These are phyloP conservation scores for Xylaria arbuscula DNA, from an alignment of 2,329 filamentous ascomycete genomes.

Conservation along the genomic window DNA sequence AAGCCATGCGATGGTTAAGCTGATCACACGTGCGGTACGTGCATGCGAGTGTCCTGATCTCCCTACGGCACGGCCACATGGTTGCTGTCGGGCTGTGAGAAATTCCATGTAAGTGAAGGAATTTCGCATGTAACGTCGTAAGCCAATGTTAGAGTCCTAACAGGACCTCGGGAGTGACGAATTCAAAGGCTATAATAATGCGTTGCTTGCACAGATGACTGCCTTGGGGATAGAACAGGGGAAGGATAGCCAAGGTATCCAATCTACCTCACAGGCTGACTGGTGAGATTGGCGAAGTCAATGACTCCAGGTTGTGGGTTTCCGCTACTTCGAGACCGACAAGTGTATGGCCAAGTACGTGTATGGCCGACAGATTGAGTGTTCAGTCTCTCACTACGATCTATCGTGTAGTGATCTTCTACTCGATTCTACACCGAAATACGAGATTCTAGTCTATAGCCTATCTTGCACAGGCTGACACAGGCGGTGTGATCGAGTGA, in stretches of 20 bases:
- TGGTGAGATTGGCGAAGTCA: not conserved
- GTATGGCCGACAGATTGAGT: not conserved
- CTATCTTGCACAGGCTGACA: not conserved
- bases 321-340: not conserved
- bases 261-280: not conserved
- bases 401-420: conserved; percentile 5
- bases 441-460: not conserved
- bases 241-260: not conserved
- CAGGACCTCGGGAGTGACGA: not conserved
- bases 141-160: not conserved
- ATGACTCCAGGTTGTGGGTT: not conserved
- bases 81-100: conserved; percentile 10
- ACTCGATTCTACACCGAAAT: not conserved
- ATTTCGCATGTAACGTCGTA: conserved; percentile 3
- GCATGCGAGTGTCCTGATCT: conserved; percentile 4
- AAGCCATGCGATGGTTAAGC: not conserved
- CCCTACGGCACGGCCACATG: not conserved
- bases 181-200: not conserved
- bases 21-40: conserved; percentile 1
- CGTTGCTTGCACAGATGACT: conserved; percentile 2
- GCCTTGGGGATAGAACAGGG: not conserved
- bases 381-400: not conserved
- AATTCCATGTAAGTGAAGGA: not conserved
- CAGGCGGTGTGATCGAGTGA: conserved; percentile 7
- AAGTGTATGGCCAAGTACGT: not conserved